A percentile compares a stretch with the other conserved stretches of the same genome.
Conservation (phyloP, 306 rosid genomes). For the Macrotyloma uniflorum region DNA sequence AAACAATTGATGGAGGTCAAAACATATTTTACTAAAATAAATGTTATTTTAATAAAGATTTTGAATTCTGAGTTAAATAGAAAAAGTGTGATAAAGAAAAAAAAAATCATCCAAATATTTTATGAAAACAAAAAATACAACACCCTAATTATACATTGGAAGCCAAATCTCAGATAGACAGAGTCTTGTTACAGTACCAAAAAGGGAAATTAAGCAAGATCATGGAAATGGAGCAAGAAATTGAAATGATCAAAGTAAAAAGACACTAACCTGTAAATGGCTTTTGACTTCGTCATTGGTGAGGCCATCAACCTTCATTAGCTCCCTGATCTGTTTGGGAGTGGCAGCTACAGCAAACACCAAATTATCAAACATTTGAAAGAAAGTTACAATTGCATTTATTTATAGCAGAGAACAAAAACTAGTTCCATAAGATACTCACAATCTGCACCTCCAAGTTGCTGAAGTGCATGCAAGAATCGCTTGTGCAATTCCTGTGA, state of each 20-base stretch:
- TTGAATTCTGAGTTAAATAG: too few species aligned
- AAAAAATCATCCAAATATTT: too few species aligned
- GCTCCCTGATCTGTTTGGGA: constrained; percentile 89
- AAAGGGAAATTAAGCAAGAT: neutral
- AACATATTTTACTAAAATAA: neutral
- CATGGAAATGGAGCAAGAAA: neutral
- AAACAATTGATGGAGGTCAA: neutral
- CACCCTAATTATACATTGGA: neutral
- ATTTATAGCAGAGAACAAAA: neutral
- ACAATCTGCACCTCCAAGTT: constrained; percentile 92
- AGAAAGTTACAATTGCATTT: neutral
- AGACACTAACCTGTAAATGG: constrained; percentile 77
- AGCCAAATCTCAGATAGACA: neutral
- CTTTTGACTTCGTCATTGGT: constrained; percentile 98
- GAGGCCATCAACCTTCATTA: constrained; percentile 92
- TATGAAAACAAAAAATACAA: neutral
- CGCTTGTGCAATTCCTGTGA: constrained; percentile 88
- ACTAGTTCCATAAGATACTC: constrained; percentile 2
- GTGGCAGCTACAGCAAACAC: constrained; percentile 70
- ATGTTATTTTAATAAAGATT: neutral
- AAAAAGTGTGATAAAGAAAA: too few species aligned
- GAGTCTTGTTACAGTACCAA: neutral
- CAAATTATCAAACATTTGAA: neutral
- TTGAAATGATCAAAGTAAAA: neutral
- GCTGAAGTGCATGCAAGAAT: constrained; percentile 81